These are phyloP conservation scores for Geotrichum cucujoidarum DNA, from an alignment of 1,139 yeast species.

Conservation along the genomic window DNA sequence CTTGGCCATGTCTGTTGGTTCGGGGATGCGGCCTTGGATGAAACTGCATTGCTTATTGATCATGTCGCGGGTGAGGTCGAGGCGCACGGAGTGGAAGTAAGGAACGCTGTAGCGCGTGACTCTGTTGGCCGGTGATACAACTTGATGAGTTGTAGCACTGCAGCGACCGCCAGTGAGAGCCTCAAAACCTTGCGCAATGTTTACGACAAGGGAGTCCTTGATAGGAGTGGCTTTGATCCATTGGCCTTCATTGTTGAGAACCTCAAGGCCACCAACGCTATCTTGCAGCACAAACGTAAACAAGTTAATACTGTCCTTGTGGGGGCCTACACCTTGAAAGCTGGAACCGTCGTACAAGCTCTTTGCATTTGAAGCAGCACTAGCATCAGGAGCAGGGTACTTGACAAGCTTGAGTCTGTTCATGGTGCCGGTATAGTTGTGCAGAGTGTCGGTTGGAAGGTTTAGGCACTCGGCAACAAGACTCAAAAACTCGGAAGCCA, in stretches of 20 bases:
- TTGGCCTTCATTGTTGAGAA: slow-evolving; percentile 55
- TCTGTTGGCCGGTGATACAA: slow-evolving; percentile 48
- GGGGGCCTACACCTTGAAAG: slow-evolving; percentile 66
- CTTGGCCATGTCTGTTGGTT: slow-evolving; percentile 29
- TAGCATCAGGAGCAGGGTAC: slow-evolving; percentile 31
- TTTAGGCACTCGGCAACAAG: slow-evolving; percentile 56
- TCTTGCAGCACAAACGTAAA: slow-evolving; percentile 59
- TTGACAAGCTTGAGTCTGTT: slow-evolving; percentile 37
- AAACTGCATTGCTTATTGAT: slow-evolving; percentile 29
- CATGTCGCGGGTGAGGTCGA: slow-evolving; percentile 33
- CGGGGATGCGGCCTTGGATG: slow-evolving; percentile 32
- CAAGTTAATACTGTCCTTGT: slow-evolving; percentile 59
- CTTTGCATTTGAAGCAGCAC: background rate
- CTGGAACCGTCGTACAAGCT: slow-evolving; percentile 28
- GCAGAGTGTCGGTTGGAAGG: slow-evolving; percentile 44
- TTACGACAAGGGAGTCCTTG: slow-evolving; percentile 35
- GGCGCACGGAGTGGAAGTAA: slow-evolving; percentile 36
- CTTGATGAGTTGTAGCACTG: slow-evolving; percentile 63
- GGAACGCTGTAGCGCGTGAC: slow-evolving; percentile 37
- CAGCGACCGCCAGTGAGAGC: slow-evolving; percentile 39
- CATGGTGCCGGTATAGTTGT: slow-evolving; percentile 42
- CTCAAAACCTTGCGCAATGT: slow-evolving; percentile 40
- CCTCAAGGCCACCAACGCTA: slow-evolving; percentile 52
- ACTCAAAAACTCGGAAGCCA: slow-evolving; percentile 44
- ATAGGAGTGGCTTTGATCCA: slow-evolving; percentile 51